phyloP scores from a whole-genome alignment of 768 basidiomycete species.

The Hysterangium stoloniferum region DNA sequence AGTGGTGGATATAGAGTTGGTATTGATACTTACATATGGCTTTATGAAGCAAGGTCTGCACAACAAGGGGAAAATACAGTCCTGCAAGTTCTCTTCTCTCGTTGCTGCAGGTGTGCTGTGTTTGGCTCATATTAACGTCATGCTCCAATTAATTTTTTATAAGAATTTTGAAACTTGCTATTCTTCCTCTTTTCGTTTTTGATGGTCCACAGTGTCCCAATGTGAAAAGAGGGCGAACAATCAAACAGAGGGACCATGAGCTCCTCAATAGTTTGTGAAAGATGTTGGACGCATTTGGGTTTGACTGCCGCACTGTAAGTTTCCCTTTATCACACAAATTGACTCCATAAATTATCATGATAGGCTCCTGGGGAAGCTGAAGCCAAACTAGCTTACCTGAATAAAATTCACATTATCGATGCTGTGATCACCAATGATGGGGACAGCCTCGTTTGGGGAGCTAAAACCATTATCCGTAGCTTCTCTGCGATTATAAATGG shows the following conservation, averaged over 20 bases:
- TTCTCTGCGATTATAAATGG: too few relatives aligned
- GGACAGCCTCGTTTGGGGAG: conserved; percentile 87
- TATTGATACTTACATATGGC: conserved; percentile 1
- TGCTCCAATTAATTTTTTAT: not conserved
- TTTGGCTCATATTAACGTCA: not conserved
- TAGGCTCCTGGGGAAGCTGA: conserved; percentile 93
- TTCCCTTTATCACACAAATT: not conserved
- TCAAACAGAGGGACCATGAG: not conserved
- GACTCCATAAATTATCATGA: not conserved
- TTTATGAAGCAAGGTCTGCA: not conserved
- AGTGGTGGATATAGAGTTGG: not conserved
- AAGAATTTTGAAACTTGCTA: not conserved
- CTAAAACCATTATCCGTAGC: conserved; percentile 69
- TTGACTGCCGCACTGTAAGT: not conserved
- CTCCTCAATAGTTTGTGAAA: not conserved
- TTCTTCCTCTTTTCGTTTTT: conserved; percentile 3
- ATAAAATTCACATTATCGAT: conserved; percentile 74
- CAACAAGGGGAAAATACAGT: not conserved
- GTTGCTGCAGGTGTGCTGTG: conserved; percentile 1
- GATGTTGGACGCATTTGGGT: not conserved
- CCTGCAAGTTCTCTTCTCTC: not conserved
- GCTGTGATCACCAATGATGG: conserved; percentile 89
- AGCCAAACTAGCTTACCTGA: conserved; percentile 85
- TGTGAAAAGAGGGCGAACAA: not conserved
- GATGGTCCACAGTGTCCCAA: not conserved